These are phyloP conservation scores for Arthrobotrys sinensis DNA, from an alignment of 2,329 filamentous ascomycete genomes.

Conservation along the genomic window DNA sequence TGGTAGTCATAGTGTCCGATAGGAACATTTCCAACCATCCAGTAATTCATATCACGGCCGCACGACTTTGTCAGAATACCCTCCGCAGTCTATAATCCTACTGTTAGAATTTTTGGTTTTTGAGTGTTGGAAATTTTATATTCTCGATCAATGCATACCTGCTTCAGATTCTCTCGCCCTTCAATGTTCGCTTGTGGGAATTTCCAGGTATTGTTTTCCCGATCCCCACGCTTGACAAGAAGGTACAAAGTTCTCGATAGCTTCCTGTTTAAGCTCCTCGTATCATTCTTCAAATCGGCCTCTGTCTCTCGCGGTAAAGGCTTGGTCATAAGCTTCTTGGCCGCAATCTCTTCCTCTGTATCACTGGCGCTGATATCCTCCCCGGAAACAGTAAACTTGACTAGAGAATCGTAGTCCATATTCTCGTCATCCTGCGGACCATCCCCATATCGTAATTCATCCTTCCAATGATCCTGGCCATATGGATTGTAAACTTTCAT, in stretches of 20 bases:
- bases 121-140: background rate
- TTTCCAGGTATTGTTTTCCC: conserved; percentile 75
- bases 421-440: conserved; percentile 76
- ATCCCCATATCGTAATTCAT: conserved; percentile 86
- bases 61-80: conserved; percentile 82
- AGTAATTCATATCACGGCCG: conserved; percentile 98
- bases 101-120: conserved; percentile 6
- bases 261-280: conserved; percentile 82
- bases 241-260: conserved; percentile 89
- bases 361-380: conserved; percentile 67
- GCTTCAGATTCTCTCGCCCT: conserved; percentile 82
- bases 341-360: conserved; percentile 65
- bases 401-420: conserved; percentile 74
- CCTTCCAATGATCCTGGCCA: conserved; percentile 82
- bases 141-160: conserved; percentile 74
- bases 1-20: conserved; percentile 82
- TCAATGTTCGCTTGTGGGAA: conserved; percentile 83
- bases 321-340: conserved; percentile 78
- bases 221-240: conserved; percentile 80
- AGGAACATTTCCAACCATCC: conserved; percentile 92
- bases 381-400: conserved; percentile 67
- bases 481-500: conserved; percentile 63
- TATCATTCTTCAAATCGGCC: conserved; percentile 82
- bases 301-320: conserved; percentile 81
- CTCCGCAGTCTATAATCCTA: conserved; percentile 78